Conservation (phyloP, 2,329 filamentous ascomycete genomes). For the Claviceps citrina region DNA sequence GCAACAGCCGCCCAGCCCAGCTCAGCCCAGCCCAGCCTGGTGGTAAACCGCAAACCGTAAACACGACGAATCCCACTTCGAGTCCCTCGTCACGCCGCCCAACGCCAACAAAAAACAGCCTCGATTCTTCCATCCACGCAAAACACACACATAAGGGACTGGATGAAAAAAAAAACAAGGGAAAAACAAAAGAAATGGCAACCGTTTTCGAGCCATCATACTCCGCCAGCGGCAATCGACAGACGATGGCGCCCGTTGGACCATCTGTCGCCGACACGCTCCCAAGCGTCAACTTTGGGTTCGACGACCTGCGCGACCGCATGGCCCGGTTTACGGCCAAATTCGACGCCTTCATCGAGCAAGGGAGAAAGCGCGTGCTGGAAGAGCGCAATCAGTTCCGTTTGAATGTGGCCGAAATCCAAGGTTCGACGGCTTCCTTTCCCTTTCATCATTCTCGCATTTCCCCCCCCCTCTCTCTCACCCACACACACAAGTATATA, state of each 20-base stretch:
- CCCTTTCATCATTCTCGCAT: too few species aligned
- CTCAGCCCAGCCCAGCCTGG: too few species aligned
- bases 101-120: neutral
- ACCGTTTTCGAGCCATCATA: slow-evolving; percentile 54
- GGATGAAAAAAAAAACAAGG: too few species aligned
- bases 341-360: slow-evolving; percentile 90
- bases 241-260: slow-evolving; percentile 40
- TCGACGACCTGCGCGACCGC: slow-evolving; percentile 84
- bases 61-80: neutral
- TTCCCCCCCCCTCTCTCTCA: too few species aligned
- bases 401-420: slow-evolving; percentile 74
- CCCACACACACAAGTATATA: too few species aligned
- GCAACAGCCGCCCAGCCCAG: neutral
- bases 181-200: slow-evolving; percentile 26
- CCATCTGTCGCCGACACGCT: slow-evolving; percentile 63
- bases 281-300: slow-evolving; percentile 85
- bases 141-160: too few species aligned
- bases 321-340: slow-evolving; percentile 84
- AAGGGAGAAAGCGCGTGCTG: slow-evolving; percentile 72
- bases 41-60: too few species aligned
- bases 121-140: neutral
- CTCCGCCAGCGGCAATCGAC: slow-evolving; percentile 45
- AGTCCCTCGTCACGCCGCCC: neutral
- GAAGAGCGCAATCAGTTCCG: slow-evolving; percentile 92
- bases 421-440: slow-evolving; percentile 44